Percentiles rank a stretch among this genome's conserved stretches.
These are phyloP conservation scores for Exophiala oligosperma DNA, from an alignment of 2,329 filamentous ascomycete genomes.

Conservation along the genomic window DNA sequence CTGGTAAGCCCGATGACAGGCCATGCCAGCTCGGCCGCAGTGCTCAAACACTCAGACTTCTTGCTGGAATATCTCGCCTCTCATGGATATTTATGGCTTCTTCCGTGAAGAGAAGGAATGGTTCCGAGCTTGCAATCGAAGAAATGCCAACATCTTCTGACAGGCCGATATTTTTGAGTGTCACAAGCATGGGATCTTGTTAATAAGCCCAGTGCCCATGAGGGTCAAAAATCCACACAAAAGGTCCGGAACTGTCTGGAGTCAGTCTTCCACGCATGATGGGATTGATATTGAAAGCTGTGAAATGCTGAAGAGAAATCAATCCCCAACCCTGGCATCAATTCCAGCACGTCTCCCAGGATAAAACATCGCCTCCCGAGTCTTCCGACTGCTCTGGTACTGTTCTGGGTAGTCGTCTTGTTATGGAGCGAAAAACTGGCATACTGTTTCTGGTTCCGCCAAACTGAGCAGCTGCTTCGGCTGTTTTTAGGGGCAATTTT, in stretches of 20 bases:
- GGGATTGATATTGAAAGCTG: slow-evolving; percentile 4
- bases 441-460: too few relatives aligned
- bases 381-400: slow-evolving; percentile 52
- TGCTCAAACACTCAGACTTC: slow-evolving; percentile 43
- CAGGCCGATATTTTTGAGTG: slow-evolving; percentile 61
- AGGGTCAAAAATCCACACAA: slow-evolving; percentile 46
- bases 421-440: slow-evolving; percentile 71
- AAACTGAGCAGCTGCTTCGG: too few relatives aligned
- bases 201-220: slow-evolving; percentile 55
- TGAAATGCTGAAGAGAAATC: slow-evolving; percentile 11
- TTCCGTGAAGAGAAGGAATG: slow-evolving; percentile 61
- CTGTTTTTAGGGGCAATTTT: too few relatives aligned
- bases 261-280: slow-evolving; percentile 8
- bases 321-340: slow-evolving; percentile 7
- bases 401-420: slow-evolving; percentile 73
- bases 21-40: too few relatives aligned
- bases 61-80: slow-evolving; percentile 57
- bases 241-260: slow-evolving; percentile 1
- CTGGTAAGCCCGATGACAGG: too few relatives aligned
- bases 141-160: slow-evolving; percentile 58
- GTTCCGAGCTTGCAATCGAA: slow-evolving; percentile 59
- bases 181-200: slow-evolving; percentile 49
- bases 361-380: slow-evolving; percentile 17
- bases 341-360: slow-evolving; percentile 11
- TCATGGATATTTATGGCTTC: slow-evolving; percentile 60